Evolutionary conservation across 106 monocot genomes (phyloP), one percentile per base, ranked within the genome.

Genomic region (Allium fistulosum): DNA sequence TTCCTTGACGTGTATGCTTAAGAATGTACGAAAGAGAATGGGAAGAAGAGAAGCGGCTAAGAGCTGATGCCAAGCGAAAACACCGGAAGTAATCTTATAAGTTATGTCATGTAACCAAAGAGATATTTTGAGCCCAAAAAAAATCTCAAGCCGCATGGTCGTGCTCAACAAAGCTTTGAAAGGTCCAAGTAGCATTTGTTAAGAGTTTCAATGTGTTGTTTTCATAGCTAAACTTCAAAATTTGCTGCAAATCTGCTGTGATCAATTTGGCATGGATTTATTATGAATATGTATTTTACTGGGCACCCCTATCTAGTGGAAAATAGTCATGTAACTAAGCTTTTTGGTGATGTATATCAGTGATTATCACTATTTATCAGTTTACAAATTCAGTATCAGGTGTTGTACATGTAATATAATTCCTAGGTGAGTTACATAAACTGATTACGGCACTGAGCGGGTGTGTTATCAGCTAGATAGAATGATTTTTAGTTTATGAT

Each of bases 11-110:
- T 45, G 14, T 57, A 1, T 45, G 70, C 37, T 72, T 69, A 10
- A 96, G 96, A 79, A 47, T 77, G 10, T 73, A 81, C 52, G 97
- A 97, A 74, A 81, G 89, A 53, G 97, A 97, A 49, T 87, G 92
- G 92, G 97, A 97, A 55, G 92, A 97, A 55, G 97, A 97, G 61
- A 97, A 89, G 69, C 83, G 92, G 7, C 82, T 73, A 53, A 84
- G 97, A 76, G 60, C 84, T 53, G 97, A 97, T 70, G 79, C 84
- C 52, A 97, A 97, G 63, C 86, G 97, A 64, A 97, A 97, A 74
- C 97, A 97, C 67, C 85, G 97, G n/a, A 97, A 97, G 65, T 94
- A 82, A 13, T 9, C 48, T 37, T 2, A 17, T 65, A 17, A 49
- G 18, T 10, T 17, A 49, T 49, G 0, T 18, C 10, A 18, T 16